Evolutionary conservation across 23 red algal genomes (phyloP), one percentile per base, ranked within the genome.

Genomic region (Gracilariopsis chorda): DNA sequence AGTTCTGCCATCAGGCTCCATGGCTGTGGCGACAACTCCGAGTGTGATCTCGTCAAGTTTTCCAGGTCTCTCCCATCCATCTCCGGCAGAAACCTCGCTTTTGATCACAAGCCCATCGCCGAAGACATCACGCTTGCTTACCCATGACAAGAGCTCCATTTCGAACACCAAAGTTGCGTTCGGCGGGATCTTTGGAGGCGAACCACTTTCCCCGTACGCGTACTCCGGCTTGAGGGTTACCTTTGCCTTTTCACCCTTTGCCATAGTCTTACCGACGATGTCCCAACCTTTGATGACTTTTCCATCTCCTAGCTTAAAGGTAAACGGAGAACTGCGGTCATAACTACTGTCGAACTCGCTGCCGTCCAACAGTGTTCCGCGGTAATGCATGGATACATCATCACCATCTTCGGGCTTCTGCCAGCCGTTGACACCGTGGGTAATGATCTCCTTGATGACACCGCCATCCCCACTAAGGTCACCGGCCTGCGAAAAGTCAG

Each of bases 211-310:
- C 4, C 97, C 97, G 47, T 99, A 99, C 30, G 97, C 97, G 44
- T 99, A 99, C 39, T 88, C 91, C 3, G 93, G 93, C 56, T 94
- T 92, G 46, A 88, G 88, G 32, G 91, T 94, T 24, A 99, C 80
- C 77, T 73, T 95, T 3, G 88, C 97, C 44, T 75, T 73, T 76
- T 99, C 84, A 28, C 97, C 97, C 43, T 90, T 90, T 20, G 84
- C 62, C 84, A 98, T 92, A 7, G 77, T 92, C 58, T 73, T 91
- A 12, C 90, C 62, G 39, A 84, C 94, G 24, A 82, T 80, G 47
- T 98, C 96, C 96, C 96, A 98, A 0, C 86, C 96, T 63, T 88
- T 91, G 63, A 98, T 98, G 17, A 98, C 96, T 61, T 92, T 84
- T 0, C 96, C 96, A 27, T 92, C 77, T 8, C 88, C 96, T 17